A percentile compares a stretch with the other conserved stretches of the same genome.
These are phyloP conservation scores for Xylariomycetidae sp. DNA, from an alignment of 2,329 filamentous ascomycete species.

Conservation along the genomic window DNA sequence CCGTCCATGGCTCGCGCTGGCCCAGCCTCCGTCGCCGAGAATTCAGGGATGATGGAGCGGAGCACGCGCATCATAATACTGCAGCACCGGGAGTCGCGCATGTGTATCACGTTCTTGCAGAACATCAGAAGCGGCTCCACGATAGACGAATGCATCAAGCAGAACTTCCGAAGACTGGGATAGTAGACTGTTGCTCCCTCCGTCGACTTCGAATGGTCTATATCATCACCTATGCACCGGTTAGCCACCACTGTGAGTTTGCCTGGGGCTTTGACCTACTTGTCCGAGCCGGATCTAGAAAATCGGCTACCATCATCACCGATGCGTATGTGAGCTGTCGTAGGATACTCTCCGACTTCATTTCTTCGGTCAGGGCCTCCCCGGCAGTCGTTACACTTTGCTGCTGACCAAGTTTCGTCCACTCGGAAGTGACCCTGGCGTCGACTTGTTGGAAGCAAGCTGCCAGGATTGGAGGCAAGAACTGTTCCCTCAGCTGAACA, in stretches of 20 bases:
- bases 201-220: no score
- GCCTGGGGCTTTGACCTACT: no score
- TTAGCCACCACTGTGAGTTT: no score
- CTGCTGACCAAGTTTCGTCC: constrained; percentile 66
- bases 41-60: constrained; percentile 76
- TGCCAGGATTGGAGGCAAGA: constrained; percentile 77
- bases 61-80: constrained; percentile 82
- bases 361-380: constrained; percentile 85
- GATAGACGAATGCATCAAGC: constrained; percentile 69
- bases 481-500: constrained; percentile 66
- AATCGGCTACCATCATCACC: constrained; percentile 83
- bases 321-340: constrained; percentile 88
- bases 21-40: constrained; percentile 32
- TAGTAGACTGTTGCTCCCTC: no score
- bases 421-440: constrained; percentile 78
- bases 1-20: constrained; percentile 4
- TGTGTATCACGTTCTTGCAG: constrained; percentile 81
- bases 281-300: constrained; percentile 69
- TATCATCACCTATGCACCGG: no score
- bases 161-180: constrained; percentile 71
- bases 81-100: constrained; percentile 85
- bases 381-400: constrained; percentile 59
- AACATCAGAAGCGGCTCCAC: constrained; percentile 88
- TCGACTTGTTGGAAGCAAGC: constrained; percentile 83
- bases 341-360: constrained; percentile 95